These are phyloP conservation scores for Starmerella scarabaei DNA, from an alignment of 805 yeast genomes.

Conservation along the genomic window DNA sequence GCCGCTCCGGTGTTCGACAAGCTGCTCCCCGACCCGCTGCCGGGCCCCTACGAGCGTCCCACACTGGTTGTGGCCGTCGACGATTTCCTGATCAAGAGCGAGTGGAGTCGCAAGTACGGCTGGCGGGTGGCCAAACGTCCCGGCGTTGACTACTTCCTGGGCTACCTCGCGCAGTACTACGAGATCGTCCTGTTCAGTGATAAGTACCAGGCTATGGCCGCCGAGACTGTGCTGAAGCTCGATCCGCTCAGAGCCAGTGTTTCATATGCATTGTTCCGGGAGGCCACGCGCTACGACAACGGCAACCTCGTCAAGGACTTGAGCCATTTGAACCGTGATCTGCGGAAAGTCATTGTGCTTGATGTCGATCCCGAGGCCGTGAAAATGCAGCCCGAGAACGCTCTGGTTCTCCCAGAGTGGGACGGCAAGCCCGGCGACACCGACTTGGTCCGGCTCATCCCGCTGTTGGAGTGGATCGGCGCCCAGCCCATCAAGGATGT, in stretches of 20 bases:
- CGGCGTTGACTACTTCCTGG: conserved; percentile 91
- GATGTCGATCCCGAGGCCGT: conserved; percentile 65
- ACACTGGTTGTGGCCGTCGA: conserved; percentile 83
- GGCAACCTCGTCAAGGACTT: conserved; percentile 85
- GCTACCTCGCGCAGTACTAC: conserved; percentile 87
- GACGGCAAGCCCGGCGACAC: conserved; percentile 71
- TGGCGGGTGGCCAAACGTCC: conserved; percentile 99
- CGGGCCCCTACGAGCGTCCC: conserved; percentile 84
- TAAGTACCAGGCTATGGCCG: conserved; percentile 74
- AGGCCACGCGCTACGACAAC: conserved; percentile 79
- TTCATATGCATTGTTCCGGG: conserved; percentile 76
- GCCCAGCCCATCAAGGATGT: conserved; percentile 78
- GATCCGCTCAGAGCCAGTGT: conserved; percentile 89
- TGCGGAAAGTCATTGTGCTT: conserved; percentile 62
- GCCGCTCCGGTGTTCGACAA: conserved; percentile 90
- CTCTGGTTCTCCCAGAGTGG: conserved; percentile 79
- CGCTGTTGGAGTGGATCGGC: conserved; percentile 88
- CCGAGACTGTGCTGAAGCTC: conserved; percentile 68
- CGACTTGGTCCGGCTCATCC: conserved; percentile 62
- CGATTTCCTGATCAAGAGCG: conserved; percentile 79
- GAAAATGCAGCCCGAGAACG: conserved; percentile 83
- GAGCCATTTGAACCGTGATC: conserved; percentile 79
- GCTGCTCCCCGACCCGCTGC: conserved; percentile 85
- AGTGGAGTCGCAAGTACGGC: conserved; percentile 83
- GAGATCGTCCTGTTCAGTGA: conserved; percentile 87